Evolutionary conservation across 202 grass and related monocot species (phyloP).

Genomic region (Digitaria exilis): DNA sequence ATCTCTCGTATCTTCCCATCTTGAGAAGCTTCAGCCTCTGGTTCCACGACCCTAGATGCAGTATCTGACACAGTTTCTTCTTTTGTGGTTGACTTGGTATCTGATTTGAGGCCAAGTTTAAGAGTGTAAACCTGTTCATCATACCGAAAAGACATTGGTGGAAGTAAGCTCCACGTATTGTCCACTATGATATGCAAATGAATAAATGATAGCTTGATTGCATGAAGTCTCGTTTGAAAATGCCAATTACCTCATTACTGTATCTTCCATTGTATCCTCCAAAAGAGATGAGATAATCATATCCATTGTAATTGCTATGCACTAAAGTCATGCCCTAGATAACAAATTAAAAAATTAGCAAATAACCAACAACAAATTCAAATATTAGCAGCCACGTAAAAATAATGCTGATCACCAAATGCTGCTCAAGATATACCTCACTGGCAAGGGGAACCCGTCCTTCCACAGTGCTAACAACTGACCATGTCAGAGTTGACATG

Average conservation of each 20-base stretch:
- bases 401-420: conserved; percentile 26
- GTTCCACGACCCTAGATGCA: conserved; percentile 58
- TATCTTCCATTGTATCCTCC: conserved; percentile 98
- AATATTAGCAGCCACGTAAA: conserved; percentile 48
- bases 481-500: conserved; percentile 95
- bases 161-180: conserved; percentile 17
- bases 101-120: conserved; percentile 78
- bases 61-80: conserved; percentile 57
- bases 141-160: background rate
- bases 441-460: conserved; percentile 92
- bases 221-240: background rate
- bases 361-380: conserved; percentile 27
- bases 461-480: conserved; percentile 83
- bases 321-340: conserved; percentile 90
- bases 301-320: conserved; percentile 65
- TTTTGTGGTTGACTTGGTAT: conserved; percentile 48
- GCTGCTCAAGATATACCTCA: conserved; percentile 69
- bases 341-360: conserved; percentile 46
- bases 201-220: background rate
- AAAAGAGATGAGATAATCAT: conserved; percentile 95
- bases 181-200: background rate
- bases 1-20: conserved; percentile 96
- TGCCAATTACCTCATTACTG: conserved; percentile 78
- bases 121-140: conserved; percentile 77
- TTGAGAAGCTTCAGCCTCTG: conserved; percentile 79